Evolutionary conservation across 768 basidiomycete species (phyloP), one percentile per base, ranked within the genome.

Genomic region (Kwoniella dendrophila): DNA sequence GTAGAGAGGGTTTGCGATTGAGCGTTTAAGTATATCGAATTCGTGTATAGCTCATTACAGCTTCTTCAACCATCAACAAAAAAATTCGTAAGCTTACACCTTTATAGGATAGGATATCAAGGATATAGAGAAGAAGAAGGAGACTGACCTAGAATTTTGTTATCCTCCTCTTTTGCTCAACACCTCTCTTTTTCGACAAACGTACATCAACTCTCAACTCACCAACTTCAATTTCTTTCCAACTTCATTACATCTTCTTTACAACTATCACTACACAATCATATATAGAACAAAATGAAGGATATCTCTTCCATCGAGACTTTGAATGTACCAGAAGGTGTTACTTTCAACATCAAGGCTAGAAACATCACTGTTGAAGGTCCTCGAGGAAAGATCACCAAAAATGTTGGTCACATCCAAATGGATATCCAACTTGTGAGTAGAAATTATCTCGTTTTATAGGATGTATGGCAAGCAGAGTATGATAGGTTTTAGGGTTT

Each of bases 311-410:
- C 76, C 55, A 66, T 76, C 67, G 78, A 80, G 71, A 66, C 71
- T 56, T 70, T 80, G 63, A 55, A 51, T 62, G 69, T 79, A 56
- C 75, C 74, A 62, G 87, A 88, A 76, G 87, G 85, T 73, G 88
- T 99, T 75, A 86, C 88, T 47, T 86, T 98, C 69, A 80, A 83
- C 78, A 85, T 97, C 82, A 96, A 97, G 84, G 86, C 94, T 69
- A 88, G 96, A 66, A 81, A 92, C 73, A 89, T 99, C 79, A 88
- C 86, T 63, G 94, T 99, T 72, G 87, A 86, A 68, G 96, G 96
- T 30, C 90, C 96, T 58, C 86, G 96, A 56, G 96, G 96, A 68
- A 90, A 86, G 54, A 85, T 99, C 75, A 68, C 65, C 64, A 88
- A 87, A 76, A 96, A 96, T 52, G 80, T 90, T 71, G 90, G 70